Conservation (phyloP, 2,329 filamentous ascomycete species). For the Arthrocladium fulminans region DNA sequence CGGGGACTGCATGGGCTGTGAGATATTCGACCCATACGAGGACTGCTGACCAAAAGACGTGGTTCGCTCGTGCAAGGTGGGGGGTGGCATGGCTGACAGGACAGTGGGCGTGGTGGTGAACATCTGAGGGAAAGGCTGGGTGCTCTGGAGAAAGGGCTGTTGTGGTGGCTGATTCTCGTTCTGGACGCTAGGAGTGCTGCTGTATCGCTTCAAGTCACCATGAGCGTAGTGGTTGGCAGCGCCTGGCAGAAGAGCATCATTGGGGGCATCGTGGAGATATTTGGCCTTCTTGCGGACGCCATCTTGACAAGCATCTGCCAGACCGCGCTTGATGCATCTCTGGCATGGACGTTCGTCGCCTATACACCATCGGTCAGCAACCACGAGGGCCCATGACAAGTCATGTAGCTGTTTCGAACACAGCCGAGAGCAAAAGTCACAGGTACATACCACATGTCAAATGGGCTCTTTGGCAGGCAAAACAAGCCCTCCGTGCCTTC, state of each 20-base stretch:
- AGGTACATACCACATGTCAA: constrained; percentile 84
- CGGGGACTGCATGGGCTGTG: constrained; percentile 30
- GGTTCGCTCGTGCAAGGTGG: constrained; percentile 37
- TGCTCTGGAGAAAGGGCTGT: constrained; percentile 35
- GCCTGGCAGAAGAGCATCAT: constrained; percentile 80
- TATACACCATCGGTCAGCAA: constrained; percentile 36
- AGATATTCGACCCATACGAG: constrained; percentile 59
- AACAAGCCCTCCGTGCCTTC: constrained; percentile 92
- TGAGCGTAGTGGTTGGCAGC: constrained; percentile 57
- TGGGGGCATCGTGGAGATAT: constrained; percentile 91
- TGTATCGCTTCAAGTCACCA: constrained; percentile 34
- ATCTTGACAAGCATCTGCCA: constrained; percentile 87
- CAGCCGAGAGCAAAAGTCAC: constrained; percentile 9
- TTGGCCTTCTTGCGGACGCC: constrained; percentile 98
- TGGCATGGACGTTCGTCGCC: constrained; percentile 92
- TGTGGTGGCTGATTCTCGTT: constrained; percentile 29
- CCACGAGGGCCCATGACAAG: constrained; percentile 18
- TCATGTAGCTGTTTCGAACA: constrained; percentile 1
- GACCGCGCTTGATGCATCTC: constrained; percentile 84
- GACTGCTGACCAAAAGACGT: constrained; percentile 59
- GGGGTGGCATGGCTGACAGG: constrained; percentile 33
- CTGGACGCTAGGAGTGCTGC: constrained; percentile 25
- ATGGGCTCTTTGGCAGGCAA: constrained; percentile 93
- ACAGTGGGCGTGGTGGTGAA: constrained; percentile 33
- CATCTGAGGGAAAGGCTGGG: constrained; percentile 24